Percentiles rank a stretch among this genome's conserved stretches.
phyloP scores from a whole-genome alignment of 2,329 filamentous ascomycete genomes.

The Fusarium penzigii region DNA sequence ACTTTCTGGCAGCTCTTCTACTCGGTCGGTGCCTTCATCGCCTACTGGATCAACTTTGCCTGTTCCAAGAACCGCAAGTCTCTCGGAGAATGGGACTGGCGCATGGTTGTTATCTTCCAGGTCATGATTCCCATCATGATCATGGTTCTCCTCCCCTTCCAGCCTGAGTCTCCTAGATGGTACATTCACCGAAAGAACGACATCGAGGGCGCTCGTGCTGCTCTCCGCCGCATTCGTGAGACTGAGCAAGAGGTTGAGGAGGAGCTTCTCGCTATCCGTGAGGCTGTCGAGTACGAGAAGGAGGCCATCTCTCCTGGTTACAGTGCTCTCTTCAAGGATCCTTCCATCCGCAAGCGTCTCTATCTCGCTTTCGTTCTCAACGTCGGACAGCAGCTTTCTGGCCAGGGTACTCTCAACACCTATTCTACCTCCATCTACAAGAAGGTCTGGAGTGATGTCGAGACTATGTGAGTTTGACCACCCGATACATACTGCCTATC shows the following conservation, averaged over 20 bases:
- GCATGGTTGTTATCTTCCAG: conserved; percentile 72
- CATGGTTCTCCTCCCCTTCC: conserved; percentile 61
- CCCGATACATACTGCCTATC: not conserved
- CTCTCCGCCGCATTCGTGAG: conserved; percentile 62
- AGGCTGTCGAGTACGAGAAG: conserved; percentile 71
- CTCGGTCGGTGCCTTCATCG: conserved; percentile 58
- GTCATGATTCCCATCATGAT: conserved; percentile 66
- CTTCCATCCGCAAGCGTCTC: conserved; percentile 66
- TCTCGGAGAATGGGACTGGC: conserved; percentile 73
- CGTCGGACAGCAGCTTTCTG: conserved; percentile 70
- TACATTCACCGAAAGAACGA: conserved; percentile 62
- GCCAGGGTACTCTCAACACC: conserved; percentile 71
- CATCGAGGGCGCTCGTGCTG: conserved; percentile 58
- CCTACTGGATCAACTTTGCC: conserved; percentile 61
- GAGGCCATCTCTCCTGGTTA: conserved; percentile 66
- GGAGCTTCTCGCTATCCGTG: conserved; percentile 64
- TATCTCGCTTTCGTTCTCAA: conserved; percentile 67
- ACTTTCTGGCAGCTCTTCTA: conserved; percentile 69
- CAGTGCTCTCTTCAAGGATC: conserved; percentile 68
- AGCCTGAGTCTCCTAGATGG: conserved; percentile 71
- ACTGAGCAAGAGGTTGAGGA: conserved; percentile 67
- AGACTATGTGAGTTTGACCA: conserved; percentile 48
- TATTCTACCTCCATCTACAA: conserved; percentile 76
- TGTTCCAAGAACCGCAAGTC: conserved; percentile 54
- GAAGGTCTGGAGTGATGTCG: conserved; percentile 61